These are phyloP conservation scores for Syzygium malaccense DNA, from an alignment of 441 rosid genomes.

Conservation along the genomic window DNA sequence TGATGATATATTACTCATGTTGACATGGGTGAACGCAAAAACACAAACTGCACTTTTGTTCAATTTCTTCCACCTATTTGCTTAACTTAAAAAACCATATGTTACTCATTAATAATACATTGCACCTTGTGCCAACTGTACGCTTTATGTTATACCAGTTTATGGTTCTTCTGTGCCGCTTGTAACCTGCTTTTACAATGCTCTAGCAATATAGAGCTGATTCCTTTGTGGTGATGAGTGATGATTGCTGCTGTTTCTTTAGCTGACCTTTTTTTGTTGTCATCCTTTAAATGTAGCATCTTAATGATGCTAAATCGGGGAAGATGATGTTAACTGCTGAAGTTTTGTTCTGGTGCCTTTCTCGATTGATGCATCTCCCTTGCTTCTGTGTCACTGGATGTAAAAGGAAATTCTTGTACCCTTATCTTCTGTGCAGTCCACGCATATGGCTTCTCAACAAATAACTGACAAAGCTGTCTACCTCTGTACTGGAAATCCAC, in stretches of 20 bases:
- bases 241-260: neutral
- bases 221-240: neutral
- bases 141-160: neutral
- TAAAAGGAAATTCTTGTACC: neutral
- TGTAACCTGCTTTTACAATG: neutral
- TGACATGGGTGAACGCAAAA: neutral
- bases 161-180: neutral
- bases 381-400: neutral
- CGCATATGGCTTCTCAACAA: conserved; percentile 82
- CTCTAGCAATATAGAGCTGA: neutral
- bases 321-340: neutral
- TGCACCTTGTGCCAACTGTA: neutral
- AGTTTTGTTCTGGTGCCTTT: neutral
- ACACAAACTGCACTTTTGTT: neutral
- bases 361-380: neutral
- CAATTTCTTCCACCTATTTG: neutral
- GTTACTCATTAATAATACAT: neutral
- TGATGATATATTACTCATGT: neutral
- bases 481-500: conserved; percentile 93
- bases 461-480: conserved; percentile 88
- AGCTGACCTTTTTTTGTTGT: neutral
- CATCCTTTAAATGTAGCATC: neutral
- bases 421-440: conserved; percentile 59
- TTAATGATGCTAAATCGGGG: neutral
- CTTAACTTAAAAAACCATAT: neutral